Evolutionary conservation across 768 basidiomycete species (phyloP).

Genomic region (Tulasnella sp.): DNA sequence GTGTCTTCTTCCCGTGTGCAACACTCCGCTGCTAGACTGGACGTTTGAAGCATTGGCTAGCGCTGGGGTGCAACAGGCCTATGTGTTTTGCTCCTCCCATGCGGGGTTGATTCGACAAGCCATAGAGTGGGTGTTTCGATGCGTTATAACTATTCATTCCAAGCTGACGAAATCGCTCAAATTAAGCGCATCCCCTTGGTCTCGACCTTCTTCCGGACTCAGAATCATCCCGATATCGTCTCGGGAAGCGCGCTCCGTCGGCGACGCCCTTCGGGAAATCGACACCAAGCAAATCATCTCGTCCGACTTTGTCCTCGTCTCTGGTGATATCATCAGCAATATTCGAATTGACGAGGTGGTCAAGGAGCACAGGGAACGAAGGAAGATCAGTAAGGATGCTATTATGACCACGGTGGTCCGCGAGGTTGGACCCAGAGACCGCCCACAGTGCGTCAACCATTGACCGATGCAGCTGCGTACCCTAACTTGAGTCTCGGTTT

Average conservation of each 20-base stretch:
- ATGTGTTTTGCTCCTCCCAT: constrained; percentile 90
- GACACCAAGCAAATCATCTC: constrained; percentile 89
- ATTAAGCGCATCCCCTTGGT: constrained; percentile 77
- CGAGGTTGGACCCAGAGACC: constrained; percentile 52
- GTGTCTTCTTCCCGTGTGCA: constrained; percentile 92
- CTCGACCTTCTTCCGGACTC: constrained; percentile 68
- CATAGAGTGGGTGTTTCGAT: constrained; percentile 59
- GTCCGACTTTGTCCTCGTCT: constrained; percentile 85
- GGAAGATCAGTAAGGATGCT: constrained; percentile 83
- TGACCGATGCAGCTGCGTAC: neutral
- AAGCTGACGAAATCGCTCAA: neutral
- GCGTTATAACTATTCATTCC: neutral
- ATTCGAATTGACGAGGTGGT: constrained; percentile 87
- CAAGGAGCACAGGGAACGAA: constrained; percentile 78
- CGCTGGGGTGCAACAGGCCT: constrained; percentile 95
- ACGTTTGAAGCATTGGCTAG: constrained; percentile 91
- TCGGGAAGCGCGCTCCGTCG: constrained; percentile 79
- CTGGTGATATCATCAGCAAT: constrained; percentile 90
- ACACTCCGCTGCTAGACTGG: constrained; percentile 90
- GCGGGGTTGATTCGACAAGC: constrained; percentile 78
- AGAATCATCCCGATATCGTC: constrained; percentile 83
- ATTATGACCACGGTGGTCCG: constrained; percentile 97
- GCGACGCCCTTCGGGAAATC: constrained; percentile 90
- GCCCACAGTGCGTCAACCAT: constrained; percentile 57
- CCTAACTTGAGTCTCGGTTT: neutral